Conservation (phyloP, 495 filamentous ascomycete species). For the Pyrenula massariospora region DNA sequence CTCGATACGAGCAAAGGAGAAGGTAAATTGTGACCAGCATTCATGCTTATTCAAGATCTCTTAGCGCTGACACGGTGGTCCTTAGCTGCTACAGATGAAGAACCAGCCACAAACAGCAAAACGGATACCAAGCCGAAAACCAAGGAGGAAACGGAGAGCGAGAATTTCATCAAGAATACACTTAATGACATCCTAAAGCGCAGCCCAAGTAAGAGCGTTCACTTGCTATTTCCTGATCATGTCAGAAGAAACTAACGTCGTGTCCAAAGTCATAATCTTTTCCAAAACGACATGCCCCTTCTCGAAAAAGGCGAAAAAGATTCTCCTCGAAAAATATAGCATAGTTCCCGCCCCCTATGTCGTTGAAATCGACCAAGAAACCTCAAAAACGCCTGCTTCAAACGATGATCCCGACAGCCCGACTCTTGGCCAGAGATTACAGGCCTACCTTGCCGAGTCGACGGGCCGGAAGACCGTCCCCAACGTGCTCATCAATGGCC, state of each 20-base stretch:
- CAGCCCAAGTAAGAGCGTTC: background rate
- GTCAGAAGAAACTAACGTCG: no score
- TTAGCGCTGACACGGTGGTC: no score
- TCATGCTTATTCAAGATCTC: no score
- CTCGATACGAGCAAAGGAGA: background rate
- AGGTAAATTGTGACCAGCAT: no score
- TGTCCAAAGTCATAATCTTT: constrained; percentile 75
- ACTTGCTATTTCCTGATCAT: no score
- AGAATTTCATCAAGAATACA: background rate
- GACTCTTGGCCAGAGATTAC: constrained; percentile 56
- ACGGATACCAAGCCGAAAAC: background rate
- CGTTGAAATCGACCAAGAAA: constrained; percentile 79
- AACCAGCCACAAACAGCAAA: background rate
- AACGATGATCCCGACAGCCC: background rate
- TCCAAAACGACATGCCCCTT: constrained; percentile 86
- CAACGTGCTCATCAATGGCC: constrained; percentile 78
- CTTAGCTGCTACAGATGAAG: background rate
- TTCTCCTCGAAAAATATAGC: constrained; percentile 69
- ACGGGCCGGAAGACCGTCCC: constrained; percentile 83
- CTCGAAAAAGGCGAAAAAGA: constrained; percentile 69
- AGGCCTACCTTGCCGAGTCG: constrained; percentile 51
- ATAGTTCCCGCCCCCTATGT: constrained; percentile 77
- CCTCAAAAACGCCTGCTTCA: background rate
- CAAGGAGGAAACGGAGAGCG: background rate
- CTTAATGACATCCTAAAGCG: background rate